phyloP scores from a whole-genome alignment of 768 basidiomycete genomes.

The Leucocoprinus birnbaumii region DNA sequence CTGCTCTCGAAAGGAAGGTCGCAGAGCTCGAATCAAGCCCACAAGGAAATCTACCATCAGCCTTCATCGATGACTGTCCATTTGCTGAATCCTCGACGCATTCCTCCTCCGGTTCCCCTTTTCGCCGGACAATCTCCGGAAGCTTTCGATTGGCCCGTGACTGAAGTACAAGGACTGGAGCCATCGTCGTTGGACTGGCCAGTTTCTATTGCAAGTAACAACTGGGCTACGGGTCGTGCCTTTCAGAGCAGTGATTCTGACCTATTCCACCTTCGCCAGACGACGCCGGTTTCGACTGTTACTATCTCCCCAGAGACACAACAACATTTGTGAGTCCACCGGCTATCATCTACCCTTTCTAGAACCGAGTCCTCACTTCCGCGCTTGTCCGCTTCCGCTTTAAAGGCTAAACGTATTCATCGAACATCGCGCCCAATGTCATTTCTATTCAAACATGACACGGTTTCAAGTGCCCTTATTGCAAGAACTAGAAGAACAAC shows the following conservation, averaged over 20 bases:
- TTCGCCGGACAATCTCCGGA: not conserved
- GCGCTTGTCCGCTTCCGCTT: not conserved
- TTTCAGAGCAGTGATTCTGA: constrained; percentile 3
- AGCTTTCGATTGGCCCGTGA: not conserved
- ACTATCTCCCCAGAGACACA: constrained; percentile 23
- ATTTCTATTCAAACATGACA: constrained; percentile 48
- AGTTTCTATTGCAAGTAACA: constrained; percentile 8
- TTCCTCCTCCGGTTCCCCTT: not conserved
- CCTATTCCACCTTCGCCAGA: constrained; percentile 8
- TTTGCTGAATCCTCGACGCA: not conserved
- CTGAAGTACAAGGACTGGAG: constrained; percentile 1
- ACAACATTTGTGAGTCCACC: constrained; percentile 31
- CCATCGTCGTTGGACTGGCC: constrained; percentile 3
- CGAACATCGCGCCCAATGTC: constrained; percentile 55
- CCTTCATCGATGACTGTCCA: constrained; percentile 2
- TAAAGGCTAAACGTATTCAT: constrained; percentile 53
- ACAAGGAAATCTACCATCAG: constrained; percentile 20
- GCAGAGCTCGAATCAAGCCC: constrained; percentile 48
- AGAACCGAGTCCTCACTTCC: not conserved
- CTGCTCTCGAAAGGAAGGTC: constrained; percentile 48
- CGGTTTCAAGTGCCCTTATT: constrained; percentile 28
- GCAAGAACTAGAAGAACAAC: constrained; percentile 16
- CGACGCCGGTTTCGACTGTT: constrained; percentile 8
- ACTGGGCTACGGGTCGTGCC: not conserved
- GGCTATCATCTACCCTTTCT: not conserved